Conservation (phyloP, 352 stramenopile species). For the Hyaloperonospora arabidopsidis region DNA sequence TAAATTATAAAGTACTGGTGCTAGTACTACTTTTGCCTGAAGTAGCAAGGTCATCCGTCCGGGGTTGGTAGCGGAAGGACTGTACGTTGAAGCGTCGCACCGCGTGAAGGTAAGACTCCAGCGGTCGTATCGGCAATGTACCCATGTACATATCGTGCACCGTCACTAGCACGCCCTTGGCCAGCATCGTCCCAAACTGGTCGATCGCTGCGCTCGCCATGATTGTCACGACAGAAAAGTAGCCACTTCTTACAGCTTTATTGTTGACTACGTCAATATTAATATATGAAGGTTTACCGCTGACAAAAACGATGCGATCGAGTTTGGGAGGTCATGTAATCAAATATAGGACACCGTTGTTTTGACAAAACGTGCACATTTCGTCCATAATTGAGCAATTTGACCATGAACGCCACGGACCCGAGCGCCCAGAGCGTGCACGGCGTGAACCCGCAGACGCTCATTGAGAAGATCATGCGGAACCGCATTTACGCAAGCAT, state of each 20-base stretch:
- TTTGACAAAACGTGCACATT: neutral
- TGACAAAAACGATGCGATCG: no score
- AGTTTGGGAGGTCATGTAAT: no score
- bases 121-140: constrained; percentile 29
- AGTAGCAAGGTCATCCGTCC: constrained; percentile 28
- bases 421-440: constrained; percentile 87
- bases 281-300: no score
- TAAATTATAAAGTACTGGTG: no score
- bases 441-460: constrained; percentile 95
- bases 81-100: constrained; percentile 36
- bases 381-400: neutral
- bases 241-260: no score
- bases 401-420: constrained; percentile 86
- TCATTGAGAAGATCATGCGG: constrained; percentile 98
- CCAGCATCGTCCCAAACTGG: constrained; percentile 33
- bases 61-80: constrained; percentile 42
- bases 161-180: constrained; percentile 49
- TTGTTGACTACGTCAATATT: no score
- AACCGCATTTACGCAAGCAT: constrained; percentile 92
- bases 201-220: constrained; percentile 44
- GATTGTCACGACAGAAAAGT: no score
- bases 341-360: no score
- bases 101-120: constrained; percentile 39
- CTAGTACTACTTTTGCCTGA: constrained; percentile 33
- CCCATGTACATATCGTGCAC: constrained; percentile 63